Conservation (phyloP, 805 yeast genomes). For the Priceomyces haplophilus region DNA sequence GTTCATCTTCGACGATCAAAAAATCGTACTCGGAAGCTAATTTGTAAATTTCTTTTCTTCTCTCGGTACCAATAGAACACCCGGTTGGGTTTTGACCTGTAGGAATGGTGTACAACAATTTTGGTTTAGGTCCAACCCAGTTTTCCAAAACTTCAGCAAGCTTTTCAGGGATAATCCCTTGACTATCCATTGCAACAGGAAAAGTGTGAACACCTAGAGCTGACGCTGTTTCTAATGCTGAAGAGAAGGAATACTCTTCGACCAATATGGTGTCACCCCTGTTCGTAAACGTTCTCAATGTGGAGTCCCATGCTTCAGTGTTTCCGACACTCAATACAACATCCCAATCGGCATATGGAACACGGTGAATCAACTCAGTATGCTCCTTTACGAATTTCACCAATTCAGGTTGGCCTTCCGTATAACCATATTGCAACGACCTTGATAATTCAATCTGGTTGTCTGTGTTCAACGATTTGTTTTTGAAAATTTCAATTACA, state of each 20-base stretch:
- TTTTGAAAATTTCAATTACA: constrained; percentile 43
- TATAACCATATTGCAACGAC: constrained; percentile 88
- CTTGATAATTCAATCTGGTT: constrained; percentile 70
- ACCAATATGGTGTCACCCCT: constrained; percentile 81
- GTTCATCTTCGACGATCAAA: constrained; percentile 90
- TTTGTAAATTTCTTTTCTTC: constrained; percentile 74
- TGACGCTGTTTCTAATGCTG: constrained; percentile 77
- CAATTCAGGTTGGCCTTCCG: constrained; percentile 77
- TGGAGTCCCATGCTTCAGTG: constrained; percentile 87
- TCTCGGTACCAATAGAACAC: constrained; percentile 68
- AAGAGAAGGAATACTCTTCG: constrained; percentile 80
- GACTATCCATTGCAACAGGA: constrained; percentile 75
- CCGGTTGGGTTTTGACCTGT: constrained; percentile 99
- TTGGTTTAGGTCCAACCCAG: constrained; percentile 81
- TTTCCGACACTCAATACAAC: constrained; percentile 72
- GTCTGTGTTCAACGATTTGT: constrained; percentile 17
- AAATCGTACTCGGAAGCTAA: constrained; percentile 84
- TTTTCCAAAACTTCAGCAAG: constrained; percentile 57
- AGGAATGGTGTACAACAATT: constrained; percentile 82
- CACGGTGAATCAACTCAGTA: constrained; percentile 49
- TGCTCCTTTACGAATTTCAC: constrained; percentile 71
- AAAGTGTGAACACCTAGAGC: constrained; percentile 67
- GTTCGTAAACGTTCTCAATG: constrained; percentile 70
- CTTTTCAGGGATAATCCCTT: constrained; percentile 74
- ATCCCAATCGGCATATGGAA: constrained; percentile 64